Percentiles rank a stretch among this genome's conserved stretches.
Conservation (phyloP, 768 basidiomycete genomes). For the Sarcodon sp. region DNA sequence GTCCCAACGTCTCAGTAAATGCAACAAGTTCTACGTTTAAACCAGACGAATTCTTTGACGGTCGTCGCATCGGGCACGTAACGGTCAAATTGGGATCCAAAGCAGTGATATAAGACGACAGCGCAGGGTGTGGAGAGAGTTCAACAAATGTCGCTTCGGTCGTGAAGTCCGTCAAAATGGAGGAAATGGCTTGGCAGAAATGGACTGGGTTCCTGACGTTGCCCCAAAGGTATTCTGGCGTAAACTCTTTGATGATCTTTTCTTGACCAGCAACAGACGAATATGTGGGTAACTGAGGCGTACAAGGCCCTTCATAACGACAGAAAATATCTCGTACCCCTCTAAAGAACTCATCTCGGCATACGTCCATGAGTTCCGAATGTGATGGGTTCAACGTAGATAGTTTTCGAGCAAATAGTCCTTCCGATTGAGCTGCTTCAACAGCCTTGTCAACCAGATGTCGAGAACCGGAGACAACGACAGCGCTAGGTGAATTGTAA, state of each 20-base stretch:
- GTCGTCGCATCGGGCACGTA: slow-evolving; percentile 16
- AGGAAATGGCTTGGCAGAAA: slow-evolving; percentile 20
- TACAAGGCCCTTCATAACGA: slow-evolving; percentile 15
- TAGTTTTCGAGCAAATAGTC: slow-evolving; percentile 22
- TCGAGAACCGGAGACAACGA: slow-evolving; percentile 22
- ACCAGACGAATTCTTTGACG: slow-evolving; percentile 7
- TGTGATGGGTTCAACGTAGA: slow-evolving; percentile 25
- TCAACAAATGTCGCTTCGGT: slow-evolving; percentile 20
- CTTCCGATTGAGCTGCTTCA: slow-evolving; percentile 12
- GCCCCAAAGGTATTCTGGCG: slow-evolving; percentile 27
- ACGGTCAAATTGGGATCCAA: slow-evolving; percentile 11
- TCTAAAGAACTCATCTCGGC: slow-evolving; percentile 14
- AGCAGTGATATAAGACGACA: slow-evolving; percentile 18
- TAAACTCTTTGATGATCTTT: slow-evolving; percentile 12
- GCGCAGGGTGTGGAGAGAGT: slow-evolving; percentile 25
- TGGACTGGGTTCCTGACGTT: slow-evolving; percentile 23
- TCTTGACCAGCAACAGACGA: slow-evolving; percentile 22
- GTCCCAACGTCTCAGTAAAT: slow-evolving; percentile 16
- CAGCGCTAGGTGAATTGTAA: slow-evolving; percentile 24
- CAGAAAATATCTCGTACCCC: slow-evolving; percentile 20
- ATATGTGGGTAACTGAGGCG: slow-evolving; percentile 18
- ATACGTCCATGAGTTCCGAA: slow-evolving; percentile 23
- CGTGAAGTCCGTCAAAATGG: slow-evolving; percentile 9
- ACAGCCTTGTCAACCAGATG: slow-evolving; percentile 16
- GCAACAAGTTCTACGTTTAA: slow-evolving; percentile 11